Percentiles rank a stretch among this genome's conserved stretches.
phyloP scores from a whole-genome alignment of 2,329 filamentous ascomycete genomes.

The Trichoderma aggressivum region DNA sequence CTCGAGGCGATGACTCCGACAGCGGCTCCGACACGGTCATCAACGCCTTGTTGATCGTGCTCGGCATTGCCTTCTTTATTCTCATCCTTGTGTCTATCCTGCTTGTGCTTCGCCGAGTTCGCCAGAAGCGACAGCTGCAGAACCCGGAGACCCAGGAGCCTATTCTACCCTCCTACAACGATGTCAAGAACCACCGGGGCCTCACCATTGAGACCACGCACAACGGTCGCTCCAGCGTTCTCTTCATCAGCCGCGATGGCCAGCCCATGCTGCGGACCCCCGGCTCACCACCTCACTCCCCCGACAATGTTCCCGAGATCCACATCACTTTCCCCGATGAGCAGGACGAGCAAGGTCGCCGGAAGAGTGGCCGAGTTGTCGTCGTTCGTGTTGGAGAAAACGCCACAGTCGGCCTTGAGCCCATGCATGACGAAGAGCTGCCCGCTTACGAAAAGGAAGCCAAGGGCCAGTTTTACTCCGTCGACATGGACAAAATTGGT shows the following conservation, averaged over 20 bases:
- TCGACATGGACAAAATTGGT: slow-evolving; percentile 92
- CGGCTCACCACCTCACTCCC: slow-evolving; percentile 69
- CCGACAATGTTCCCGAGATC: slow-evolving; percentile 88
- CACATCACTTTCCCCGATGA: slow-evolving; percentile 98
- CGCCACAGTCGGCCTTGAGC: slow-evolving; percentile 81
- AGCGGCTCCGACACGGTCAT: slow-evolving; percentile 60
- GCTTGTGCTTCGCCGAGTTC: slow-evolving; percentile 67
- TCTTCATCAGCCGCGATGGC: slow-evolving; percentile 76
- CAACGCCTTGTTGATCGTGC: slow-evolving; percentile 73
- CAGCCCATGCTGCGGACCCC: slow-evolving; percentile 72
- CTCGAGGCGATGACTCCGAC: slow-evolving; percentile 28
- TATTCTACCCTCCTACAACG: slow-evolving; percentile 67
- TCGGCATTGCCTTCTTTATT: slow-evolving; percentile 72
- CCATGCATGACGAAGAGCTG: slow-evolving; percentile 73
- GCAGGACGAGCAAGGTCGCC: slow-evolving; percentile 78
- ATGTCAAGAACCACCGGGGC: slow-evolving; percentile 47
- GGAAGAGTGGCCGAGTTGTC: slow-evolving; percentile 81
- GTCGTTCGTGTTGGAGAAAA: slow-evolving; percentile 88
- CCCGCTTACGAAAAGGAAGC: slow-evolving; percentile 86
- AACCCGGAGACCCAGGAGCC: slow-evolving; percentile 43
- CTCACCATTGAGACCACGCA: slow-evolving; percentile 57
- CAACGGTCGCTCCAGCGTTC: slow-evolving; percentile 62
- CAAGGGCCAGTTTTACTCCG: slow-evolving; percentile 78
- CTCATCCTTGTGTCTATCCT: slow-evolving; percentile 66
- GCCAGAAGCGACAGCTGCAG: slow-evolving; percentile 44